Conservation (phyloP, 192 early-diverging fungal genomes). For the Allomyces macrogynus region DNA sequence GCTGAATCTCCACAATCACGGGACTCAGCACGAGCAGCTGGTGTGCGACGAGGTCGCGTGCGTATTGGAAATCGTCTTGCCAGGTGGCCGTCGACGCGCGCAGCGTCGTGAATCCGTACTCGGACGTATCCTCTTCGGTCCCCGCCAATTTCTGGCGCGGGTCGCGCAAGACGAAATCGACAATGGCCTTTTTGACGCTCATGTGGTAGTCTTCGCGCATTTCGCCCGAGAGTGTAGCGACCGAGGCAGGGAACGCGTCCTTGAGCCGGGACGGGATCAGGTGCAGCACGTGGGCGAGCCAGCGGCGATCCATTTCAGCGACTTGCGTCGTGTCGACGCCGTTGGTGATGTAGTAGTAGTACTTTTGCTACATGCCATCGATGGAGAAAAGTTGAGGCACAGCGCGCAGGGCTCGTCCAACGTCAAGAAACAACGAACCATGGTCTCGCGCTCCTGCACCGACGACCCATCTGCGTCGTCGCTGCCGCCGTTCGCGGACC, state of each 20-base stretch:
- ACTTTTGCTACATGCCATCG: slow-evolving; percentile 24
- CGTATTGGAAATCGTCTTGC: slow-evolving; percentile 13
- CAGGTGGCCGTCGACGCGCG: slow-evolving; percentile 25
- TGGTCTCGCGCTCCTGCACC: background rate
- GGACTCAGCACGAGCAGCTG: slow-evolving; percentile 23
- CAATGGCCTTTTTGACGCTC: slow-evolving; percentile 45
- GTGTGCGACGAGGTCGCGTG: slow-evolving; percentile 13
- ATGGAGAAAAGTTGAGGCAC: too few relatives aligned
- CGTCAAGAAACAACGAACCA: background rate
- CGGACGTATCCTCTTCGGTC: slow-evolving; percentile 1
- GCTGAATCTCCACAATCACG: slow-evolving; percentile 24
- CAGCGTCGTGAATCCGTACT: slow-evolving; percentile 25
- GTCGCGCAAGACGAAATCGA: slow-evolving; percentile 44
- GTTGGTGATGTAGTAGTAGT: slow-evolving; percentile 45
- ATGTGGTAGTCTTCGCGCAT: slow-evolving; percentile 46
- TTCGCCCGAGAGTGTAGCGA: slow-evolving; percentile 22
- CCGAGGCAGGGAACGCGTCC: slow-evolving; percentile 12
- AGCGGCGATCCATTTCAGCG: slow-evolving; percentile 36
- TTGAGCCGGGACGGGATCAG: slow-evolving; percentile 24
- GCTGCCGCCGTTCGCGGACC: too few relatives aligned
- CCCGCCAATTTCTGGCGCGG: slow-evolving; percentile 26
- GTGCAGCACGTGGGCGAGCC: slow-evolving; percentile 31
- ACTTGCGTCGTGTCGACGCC: slow-evolving; percentile 41
- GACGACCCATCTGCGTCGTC: background rate
- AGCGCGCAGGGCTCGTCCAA: too few relatives aligned